Percentiles rank a stretch among this genome's conserved stretches.
phyloP scores from a whole-genome alignment of 1,284 basidiomycete genomes.

The Ustilago shanxiensis region DNA sequence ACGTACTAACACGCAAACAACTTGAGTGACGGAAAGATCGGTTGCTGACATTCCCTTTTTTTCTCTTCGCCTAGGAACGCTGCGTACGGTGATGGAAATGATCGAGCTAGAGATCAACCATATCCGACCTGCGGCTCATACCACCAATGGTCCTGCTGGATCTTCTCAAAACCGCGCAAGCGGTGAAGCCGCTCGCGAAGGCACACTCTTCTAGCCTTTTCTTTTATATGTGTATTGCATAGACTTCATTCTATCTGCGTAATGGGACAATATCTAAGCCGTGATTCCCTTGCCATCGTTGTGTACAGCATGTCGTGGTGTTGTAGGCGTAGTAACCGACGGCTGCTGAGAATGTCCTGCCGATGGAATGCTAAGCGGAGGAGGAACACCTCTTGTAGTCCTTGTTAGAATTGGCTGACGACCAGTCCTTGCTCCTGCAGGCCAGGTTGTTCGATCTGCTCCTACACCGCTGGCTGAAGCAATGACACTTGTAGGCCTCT shows the following conservation, averaged over 20 bases:
- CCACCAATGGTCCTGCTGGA: background rate
- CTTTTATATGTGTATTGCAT: background rate
- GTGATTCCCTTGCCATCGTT: constrained; percentile 2
- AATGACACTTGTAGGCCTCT: constrained; percentile 15
- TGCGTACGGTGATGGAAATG: constrained; percentile 53
- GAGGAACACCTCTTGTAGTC: background rate
- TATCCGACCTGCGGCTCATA: constrained; percentile 8
- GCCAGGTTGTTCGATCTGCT: constrained; percentile 10
- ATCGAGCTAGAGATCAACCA: constrained; percentile 51
- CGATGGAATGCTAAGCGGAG: constrained; percentile 11
- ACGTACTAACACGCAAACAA: constrained; percentile 11
- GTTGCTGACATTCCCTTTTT: background rate
- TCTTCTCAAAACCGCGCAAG: background rate
- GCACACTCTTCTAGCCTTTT: constrained; percentile 32
- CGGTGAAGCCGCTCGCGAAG: constrained; percentile 22
- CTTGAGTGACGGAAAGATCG: background rate
- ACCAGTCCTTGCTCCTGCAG: constrained; percentile 18
- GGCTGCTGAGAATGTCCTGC: constrained; percentile 10
- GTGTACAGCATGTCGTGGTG: constrained; percentile 18
- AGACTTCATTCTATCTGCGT: background rate
- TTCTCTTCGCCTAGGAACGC: constrained; percentile 22
- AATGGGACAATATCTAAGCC: constrained; percentile 10
- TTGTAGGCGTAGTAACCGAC: constrained; percentile 22
- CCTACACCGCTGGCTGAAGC: constrained; percentile 4
- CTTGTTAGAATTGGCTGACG: background rate